phyloP scores from a whole-genome alignment of 2,329 filamentous ascomycete species.

The Penicillium sp. region DNA sequence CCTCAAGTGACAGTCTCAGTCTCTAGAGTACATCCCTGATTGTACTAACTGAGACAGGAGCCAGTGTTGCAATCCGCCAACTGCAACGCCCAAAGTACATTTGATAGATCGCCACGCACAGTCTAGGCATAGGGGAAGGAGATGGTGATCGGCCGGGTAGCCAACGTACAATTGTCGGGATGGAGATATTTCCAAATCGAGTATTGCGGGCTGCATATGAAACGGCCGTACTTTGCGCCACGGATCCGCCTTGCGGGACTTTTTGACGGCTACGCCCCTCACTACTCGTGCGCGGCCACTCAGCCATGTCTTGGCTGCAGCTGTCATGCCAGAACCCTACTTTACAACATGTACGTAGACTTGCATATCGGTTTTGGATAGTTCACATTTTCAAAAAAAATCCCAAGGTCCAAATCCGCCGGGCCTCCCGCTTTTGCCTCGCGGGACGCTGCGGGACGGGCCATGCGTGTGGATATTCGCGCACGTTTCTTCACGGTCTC shows the following conservation, averaged over 20 bases:
- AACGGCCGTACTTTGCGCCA: neutral
- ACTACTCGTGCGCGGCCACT: neutral
- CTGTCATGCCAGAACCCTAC: neutral
- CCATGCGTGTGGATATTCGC: neutral
- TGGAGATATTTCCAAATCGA: neutral
- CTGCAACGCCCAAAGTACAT: neutral
- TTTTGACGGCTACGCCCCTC: neutral
- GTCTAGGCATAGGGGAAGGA: neutral
- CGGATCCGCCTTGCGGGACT: neutral
- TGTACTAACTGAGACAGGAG: neutral
- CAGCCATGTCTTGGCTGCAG: neutral
- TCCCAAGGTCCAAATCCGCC: neutral
- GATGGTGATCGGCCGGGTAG: neutral
- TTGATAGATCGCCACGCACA: neutral
- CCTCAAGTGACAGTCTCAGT: neutral
- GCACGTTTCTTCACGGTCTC: neutral
- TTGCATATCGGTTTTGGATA: neutral
- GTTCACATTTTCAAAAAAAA: neutral
- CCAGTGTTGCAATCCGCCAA: neutral
- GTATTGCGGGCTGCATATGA: neutral
- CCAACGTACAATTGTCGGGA: neutral
- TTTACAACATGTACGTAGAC: neutral
- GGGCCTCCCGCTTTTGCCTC: neutral
- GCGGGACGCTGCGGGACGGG: neutral
- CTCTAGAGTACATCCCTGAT: neutral